phyloP scores from a whole-genome alignment of 2,329 filamentous ascomycete species.

The Venturia pyrina region DNA sequence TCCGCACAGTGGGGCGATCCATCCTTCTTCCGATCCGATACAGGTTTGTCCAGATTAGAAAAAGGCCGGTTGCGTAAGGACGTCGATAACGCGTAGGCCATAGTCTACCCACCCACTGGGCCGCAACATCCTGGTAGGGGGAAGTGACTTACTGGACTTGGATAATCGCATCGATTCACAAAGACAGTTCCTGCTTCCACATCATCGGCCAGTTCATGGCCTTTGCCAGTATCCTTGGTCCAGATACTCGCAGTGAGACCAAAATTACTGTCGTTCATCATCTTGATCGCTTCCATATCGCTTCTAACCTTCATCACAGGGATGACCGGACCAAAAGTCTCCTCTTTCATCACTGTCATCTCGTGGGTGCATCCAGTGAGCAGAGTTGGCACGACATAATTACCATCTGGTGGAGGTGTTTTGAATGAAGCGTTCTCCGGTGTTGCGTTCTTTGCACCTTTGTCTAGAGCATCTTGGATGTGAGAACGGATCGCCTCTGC shows the following conservation, averaged over 20 bases:
- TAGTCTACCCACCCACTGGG: background rate
- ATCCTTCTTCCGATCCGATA: background rate
- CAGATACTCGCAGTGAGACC: conserved; percentile 94
- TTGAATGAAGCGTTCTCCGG: conserved; percentile 71
- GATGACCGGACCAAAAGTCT: conserved; percentile 91
- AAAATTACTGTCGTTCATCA: conserved; percentile 95
- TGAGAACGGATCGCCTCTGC: conserved; percentile 69
- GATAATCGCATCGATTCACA: conserved; percentile 88
- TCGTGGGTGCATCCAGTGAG: conserved; percentile 68
- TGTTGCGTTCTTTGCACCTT: conserved; percentile 76
- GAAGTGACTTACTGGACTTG: conserved; percentile 63
- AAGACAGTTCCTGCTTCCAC: conserved; percentile 94
- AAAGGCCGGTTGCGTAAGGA: background rate
- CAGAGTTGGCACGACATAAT: conserved; percentile 80
- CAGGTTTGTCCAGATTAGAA: background rate
- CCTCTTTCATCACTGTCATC: conserved; percentile 85
- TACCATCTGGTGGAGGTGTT: conserved; percentile 64
- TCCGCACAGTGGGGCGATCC: background rate
- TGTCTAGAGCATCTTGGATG: conserved; percentile 69
- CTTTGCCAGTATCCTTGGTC: conserved; percentile 75
- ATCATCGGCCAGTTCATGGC: conserved; percentile 64
- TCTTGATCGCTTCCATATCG: conserved; percentile 68
- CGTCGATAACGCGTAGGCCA: background rate
- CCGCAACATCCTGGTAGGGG: background rate
- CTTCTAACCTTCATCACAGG: conserved; percentile 76